Evolutionary conservation across 371 early-diverging fungal species (phyloP).

Genomic region (Rhizopus delemar): DNA sequence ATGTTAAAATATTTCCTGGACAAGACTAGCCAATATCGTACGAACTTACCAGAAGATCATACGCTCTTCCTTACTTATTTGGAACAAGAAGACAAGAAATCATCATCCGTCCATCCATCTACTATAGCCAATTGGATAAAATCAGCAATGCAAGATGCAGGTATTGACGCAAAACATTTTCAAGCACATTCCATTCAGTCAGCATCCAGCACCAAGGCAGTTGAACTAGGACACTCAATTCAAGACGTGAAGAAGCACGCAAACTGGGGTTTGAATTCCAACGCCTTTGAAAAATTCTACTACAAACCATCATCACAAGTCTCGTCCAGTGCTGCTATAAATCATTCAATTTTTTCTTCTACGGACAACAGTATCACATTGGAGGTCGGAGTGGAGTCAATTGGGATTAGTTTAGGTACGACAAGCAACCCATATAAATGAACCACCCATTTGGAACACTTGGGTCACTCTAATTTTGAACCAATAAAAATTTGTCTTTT

Average conservation of each 20-base stretch:
- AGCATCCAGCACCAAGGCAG: conserved; percentile 9
- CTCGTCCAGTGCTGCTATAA: neutral
- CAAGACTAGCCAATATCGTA: neutral
- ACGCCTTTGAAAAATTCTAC: conserved; percentile 13
- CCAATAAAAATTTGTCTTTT: too few relatives aligned
- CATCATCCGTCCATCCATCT: conserved; percentile 3
- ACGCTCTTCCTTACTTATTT: conserved; percentile 8
- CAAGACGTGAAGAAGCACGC: conserved; percentile 16
- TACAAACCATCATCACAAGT: conserved; percentile 5
- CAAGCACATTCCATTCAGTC: conserved; percentile 6
- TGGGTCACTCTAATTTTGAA: too few relatives aligned
- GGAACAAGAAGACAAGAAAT: neutral
- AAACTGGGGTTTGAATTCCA: conserved; percentile 6
- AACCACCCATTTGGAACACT: too few relatives aligned
- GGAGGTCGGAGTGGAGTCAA: too few relatives aligned
- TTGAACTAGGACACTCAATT: neutral
- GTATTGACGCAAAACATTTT: conserved; percentile 4
- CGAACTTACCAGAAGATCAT: neutral
- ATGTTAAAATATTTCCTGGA: neutral
- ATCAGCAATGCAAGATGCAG: neutral
- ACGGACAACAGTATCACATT: conserved; percentile 7
- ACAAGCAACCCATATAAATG: too few relatives aligned
- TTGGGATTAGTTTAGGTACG: too few relatives aligned
- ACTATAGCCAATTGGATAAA: conserved; percentile 12
- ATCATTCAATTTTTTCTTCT: conserved; percentile 9